Evolutionary conservation across 2,329 filamentous ascomycete species (phyloP).

Genomic region (Beauveria sp.): DNA sequence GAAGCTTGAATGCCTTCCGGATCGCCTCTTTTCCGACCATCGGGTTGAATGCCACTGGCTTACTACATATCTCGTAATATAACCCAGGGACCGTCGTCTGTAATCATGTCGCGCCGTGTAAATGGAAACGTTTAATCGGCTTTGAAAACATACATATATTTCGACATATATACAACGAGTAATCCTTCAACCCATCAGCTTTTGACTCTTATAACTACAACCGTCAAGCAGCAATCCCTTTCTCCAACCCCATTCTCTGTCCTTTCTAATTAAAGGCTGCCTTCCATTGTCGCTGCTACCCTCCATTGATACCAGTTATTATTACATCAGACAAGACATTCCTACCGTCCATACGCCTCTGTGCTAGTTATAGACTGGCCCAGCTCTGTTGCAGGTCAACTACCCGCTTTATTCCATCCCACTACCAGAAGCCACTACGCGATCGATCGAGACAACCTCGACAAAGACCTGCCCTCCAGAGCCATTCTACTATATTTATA

Average conservation of each 20-base stretch:
- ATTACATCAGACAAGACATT: background rate
- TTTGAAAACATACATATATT: background rate
- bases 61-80: slow-evolving; percentile 5
- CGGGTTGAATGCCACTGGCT: background rate
- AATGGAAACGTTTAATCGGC: background rate
- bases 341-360: background rate
- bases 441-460: slow-evolving; percentile 8
- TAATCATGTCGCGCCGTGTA: background rate
- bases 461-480: background rate
- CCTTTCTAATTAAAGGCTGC: background rate
- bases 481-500: background rate
- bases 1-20: background rate
- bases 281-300: background rate
- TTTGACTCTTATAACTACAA: background rate
- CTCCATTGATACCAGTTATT: background rate
- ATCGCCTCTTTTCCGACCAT: slow-evolving; percentile 1
- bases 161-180: background rate
- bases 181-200: background rate
- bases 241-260: background rate
- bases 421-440: background rate
- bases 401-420: slow-evolving; percentile 6
- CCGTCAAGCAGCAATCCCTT: background rate
- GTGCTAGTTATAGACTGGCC: background rate
- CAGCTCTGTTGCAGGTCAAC: background rate
- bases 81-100: background rate